Conservation (phyloP, 257 asterid genomes). For the Nyctanthes arbortristis region DNA sequence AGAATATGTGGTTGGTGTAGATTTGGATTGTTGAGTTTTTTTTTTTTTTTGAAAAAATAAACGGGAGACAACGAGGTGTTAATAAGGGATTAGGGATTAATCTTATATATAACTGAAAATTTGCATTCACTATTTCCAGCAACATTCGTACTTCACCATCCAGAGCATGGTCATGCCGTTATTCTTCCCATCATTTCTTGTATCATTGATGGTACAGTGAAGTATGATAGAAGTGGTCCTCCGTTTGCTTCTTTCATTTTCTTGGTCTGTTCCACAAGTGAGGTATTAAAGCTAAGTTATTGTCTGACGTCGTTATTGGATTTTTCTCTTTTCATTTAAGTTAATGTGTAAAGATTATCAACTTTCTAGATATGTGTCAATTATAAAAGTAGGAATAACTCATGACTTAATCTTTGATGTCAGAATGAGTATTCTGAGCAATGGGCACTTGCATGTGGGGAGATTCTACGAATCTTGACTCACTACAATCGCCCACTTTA, state of each 20-base stretch:
- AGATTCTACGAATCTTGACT: constrained; percentile 85
- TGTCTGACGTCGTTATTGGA: not conserved
- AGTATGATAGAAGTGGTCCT: constrained; percentile 71
- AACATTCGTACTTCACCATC: constrained; percentile 95
- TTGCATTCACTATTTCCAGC: constrained; percentile 66
- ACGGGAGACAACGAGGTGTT: too few relatives aligned
- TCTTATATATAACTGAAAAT: too few relatives aligned
- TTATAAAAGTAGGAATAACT: constrained; percentile 26
- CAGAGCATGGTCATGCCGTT: constrained; percentile 97
- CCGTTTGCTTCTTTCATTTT: constrained; percentile 96
- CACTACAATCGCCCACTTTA: constrained; percentile 93
- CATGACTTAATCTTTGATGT: constrained; percentile 26
- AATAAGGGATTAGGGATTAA: too few relatives aligned
- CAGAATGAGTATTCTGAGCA: constrained; percentile 97
- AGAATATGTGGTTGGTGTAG: too few relatives aligned
- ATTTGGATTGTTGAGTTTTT: too few relatives aligned
- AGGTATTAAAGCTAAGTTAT: constrained; percentile 49
- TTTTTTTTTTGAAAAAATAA: too few relatives aligned
- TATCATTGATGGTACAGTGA: constrained; percentile 74
- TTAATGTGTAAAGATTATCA: not conserved
- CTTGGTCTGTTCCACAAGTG: constrained; percentile 73
- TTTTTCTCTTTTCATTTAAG: not conserved
- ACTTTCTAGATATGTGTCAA: not conserved
- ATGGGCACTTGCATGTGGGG: constrained; percentile 99
- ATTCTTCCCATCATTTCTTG: constrained; percentile 95